These are phyloP conservation scores for Leccinum broughii DNA, from an alignment of 768 basidiomycete genomes.

Conservation along the genomic window DNA sequence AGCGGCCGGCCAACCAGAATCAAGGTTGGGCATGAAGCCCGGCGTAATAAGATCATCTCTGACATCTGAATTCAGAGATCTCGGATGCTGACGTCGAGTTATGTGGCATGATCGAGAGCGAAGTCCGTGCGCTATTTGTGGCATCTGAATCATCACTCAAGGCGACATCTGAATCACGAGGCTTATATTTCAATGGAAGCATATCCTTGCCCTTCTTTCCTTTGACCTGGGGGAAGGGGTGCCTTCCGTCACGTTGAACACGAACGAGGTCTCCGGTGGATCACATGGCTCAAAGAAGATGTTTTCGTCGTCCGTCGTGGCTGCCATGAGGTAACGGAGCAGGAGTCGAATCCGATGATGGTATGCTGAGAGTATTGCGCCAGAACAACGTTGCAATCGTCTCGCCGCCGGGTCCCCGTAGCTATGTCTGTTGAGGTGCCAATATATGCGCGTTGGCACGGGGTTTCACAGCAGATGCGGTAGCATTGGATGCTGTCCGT, in stretches of 20 bases:
- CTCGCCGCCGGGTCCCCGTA: slow-evolving; percentile 51
- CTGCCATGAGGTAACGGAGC: slow-evolving; percentile 31
- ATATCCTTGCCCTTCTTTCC: slow-evolving; percentile 31
- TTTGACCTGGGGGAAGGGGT: slow-evolving; percentile 57
- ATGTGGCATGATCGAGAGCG: slow-evolving; percentile 45
- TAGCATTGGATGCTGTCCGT: slow-evolving; percentile 25
- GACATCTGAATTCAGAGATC: slow-evolving; percentile 52
- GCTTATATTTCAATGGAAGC: slow-evolving; percentile 67
- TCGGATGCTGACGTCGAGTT: slow-evolving; percentile 60
- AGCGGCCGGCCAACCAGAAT: slow-evolving; percentile 65
- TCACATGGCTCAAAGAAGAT: slow-evolving; percentile 52
- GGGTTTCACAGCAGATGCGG: slow-evolving; percentile 7
- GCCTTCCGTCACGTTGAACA: slow-evolving; percentile 52
- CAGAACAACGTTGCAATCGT: slow-evolving; percentile 31
- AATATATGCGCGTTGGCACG: slow-evolving; percentile 29
- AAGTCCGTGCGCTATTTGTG: slow-evolving; percentile 15
- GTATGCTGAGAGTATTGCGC: slow-evolving; percentile 39
- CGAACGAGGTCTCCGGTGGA: slow-evolving; percentile 52
- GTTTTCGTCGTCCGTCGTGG: slow-evolving; percentile 50
- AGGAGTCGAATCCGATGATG: slow-evolving; percentile 56
- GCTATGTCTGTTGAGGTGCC: slow-evolving; percentile 55
- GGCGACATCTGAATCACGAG: slow-evolving; percentile 66
- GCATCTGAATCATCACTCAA: slow-evolving; percentile 60
- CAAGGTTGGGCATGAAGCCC: slow-evolving; percentile 48
- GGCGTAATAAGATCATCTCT: slow-evolving; percentile 79